phyloP scores from a whole-genome alignment of 495 filamentous ascomycete genomes.

The Penicillium fimorum region DNA sequence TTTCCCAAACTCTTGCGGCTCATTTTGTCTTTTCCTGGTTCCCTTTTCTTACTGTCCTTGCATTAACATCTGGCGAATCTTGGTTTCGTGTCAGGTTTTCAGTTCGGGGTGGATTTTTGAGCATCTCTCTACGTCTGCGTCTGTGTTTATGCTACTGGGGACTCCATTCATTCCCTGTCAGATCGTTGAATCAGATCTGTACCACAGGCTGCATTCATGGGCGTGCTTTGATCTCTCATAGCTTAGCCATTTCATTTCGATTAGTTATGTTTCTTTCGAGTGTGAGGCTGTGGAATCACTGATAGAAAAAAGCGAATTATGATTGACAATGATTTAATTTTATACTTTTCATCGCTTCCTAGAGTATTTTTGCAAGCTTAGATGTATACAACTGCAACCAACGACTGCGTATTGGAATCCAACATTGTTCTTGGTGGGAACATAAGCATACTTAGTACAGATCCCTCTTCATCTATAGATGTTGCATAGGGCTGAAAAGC shows the following conservation, averaged over 20 bases:
- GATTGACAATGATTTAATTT: constrained; percentile 11
- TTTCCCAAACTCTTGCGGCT: constrained; percentile 9
- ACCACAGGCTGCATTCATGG: background rate
- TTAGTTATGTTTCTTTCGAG: constrained; percentile 2
- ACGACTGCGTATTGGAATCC: background rate
- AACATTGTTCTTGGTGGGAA: background rate
- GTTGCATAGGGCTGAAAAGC: background rate
- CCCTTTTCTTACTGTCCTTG: constrained; percentile 14
- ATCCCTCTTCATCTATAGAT: background rate
- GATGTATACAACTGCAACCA: background rate
- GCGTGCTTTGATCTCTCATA: background rate
- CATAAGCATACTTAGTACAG: background rate
- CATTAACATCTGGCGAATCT: constrained; percentile 13
- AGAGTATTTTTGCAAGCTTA: background rate
- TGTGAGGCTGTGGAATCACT: background rate
- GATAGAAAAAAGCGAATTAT: constrained; percentile 15
- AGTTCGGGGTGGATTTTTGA: constrained; percentile 7
- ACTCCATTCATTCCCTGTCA: background rate
- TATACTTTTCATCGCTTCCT: background rate
- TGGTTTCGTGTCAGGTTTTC: constrained; percentile 8
- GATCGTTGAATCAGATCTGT: background rate
- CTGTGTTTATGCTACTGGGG: background rate
- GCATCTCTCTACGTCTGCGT: constrained; percentile 3
- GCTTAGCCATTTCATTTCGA: background rate
- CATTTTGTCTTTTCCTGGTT: constrained; percentile 7